Percentiles rank a stretch among this genome's conserved stretches.
phyloP scores from a whole-genome alignment of 805 yeast genomes.

The Candida morakotiae region DNA sequence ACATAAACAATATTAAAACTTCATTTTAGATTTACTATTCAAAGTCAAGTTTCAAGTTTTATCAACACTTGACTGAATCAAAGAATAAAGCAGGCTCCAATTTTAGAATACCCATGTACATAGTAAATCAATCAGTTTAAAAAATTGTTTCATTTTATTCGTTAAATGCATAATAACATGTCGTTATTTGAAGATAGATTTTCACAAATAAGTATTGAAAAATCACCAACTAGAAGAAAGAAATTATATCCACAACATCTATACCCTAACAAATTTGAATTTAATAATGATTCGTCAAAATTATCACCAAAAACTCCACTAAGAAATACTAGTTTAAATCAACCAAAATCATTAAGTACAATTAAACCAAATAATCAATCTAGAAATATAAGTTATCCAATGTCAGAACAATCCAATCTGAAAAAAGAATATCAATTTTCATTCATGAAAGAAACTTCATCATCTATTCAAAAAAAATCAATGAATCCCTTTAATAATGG shows the following conservation, averaged over 20 bases:
- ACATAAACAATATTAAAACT: no score
- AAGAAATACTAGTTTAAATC: neutral
- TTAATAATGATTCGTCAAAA: neutral
- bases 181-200: conserved; percentile 23
- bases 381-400: conserved; percentile 15
- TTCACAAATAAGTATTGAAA: conserved; percentile 26
- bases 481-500: conserved; percentile 1
- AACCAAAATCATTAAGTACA: conserved; percentile 5
- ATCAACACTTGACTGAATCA: no score
- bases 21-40: no score
- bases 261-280: conserved; percentile 10
- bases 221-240: conserved; percentile 19
- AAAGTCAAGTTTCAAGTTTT: no score
- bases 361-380: neutral
- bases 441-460: conserved; percentile 38
- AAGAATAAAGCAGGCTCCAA: no score
- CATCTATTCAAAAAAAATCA: conserved; percentile 30
- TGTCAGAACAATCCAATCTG: conserved; percentile 14
- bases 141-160: no score
- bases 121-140: no score
- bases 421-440: conserved; percentile 22
- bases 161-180: conserved; percentile 5
- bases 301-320: neutral
- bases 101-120: no score
- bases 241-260: conserved; percentile 19